Conservation (phyloP, 1,139 yeast species). For the Meyerozyma carpophila region DNA sequence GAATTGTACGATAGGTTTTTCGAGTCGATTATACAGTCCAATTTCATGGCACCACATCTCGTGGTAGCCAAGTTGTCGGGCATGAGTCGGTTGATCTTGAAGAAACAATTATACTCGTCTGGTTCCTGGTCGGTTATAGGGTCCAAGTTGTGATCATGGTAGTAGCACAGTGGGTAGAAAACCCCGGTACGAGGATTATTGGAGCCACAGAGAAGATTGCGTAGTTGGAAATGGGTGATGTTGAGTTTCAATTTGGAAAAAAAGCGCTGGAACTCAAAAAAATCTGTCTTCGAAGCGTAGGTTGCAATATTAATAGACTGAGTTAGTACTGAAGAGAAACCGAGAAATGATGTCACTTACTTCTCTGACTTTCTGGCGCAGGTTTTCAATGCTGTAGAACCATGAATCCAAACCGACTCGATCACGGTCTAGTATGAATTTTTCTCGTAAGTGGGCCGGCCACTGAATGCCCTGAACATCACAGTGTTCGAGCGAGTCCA, state of each 20-base stretch:
- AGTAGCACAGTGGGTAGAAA: constrained; percentile 37
- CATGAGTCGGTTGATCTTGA: constrained; percentile 32
- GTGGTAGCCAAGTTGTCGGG: constrained; percentile 19
- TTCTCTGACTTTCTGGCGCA: constrained; percentile 25
- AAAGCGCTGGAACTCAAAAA: constrained; percentile 36
- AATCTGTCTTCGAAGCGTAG: constrained; percentile 23
- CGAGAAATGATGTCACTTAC: constrained; percentile 20
- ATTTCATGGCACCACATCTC: constrained; percentile 22
- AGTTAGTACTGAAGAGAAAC: constrained; percentile 5
- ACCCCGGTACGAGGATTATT: constrained; percentile 30
- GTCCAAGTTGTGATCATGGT: constrained; percentile 27
- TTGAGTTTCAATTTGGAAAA: constrained; percentile 42
- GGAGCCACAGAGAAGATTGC: constrained; percentile 47
- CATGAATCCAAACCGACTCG: constrained; percentile 32
- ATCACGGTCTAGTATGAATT: constrained; percentile 28
- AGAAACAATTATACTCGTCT: constrained; percentile 27
- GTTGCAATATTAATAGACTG: constrained; percentile 21
- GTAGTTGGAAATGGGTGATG: constrained; percentile 52
- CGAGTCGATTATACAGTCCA: constrained; percentile 37
- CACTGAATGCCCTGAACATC: constrained; percentile 37
- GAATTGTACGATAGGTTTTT: constrained; percentile 24
- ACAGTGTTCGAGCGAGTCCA: constrained; percentile 5
- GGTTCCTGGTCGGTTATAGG: constrained; percentile 12
- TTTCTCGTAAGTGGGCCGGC: constrained; percentile 27
- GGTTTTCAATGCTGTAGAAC: constrained; percentile 35